Base-by-base conservation (phyloP, 768 basidiomycete genomes). In the Ramaria rubella region DNA sequence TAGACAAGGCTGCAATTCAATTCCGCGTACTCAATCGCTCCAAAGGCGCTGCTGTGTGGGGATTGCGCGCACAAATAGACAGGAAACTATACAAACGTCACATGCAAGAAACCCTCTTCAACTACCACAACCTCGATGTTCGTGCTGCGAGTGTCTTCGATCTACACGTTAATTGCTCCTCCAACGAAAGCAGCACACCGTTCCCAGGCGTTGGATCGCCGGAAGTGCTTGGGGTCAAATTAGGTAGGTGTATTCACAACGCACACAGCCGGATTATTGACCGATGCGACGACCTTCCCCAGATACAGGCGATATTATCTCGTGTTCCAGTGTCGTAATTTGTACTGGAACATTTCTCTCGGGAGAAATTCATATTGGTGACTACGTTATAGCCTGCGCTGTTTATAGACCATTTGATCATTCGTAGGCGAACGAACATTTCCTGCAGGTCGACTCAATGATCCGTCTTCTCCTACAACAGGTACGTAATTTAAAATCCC, bases 261-360 rank as follows among this genome's bases (percentile, higher is more conserved):
- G 23, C 23, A 8, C 8, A 42, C 23, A 42, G n/a, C n/a, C 23
- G 40, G 40, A 42, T 21, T n/a, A 17, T 21, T 42, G 40, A 48
- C 46, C 8, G 27, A 9, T 26, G 29, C 15, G 45, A n/a, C 27
- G 21, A 46, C 23, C 29, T 38, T 21, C 11, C 9, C 31, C 67
- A 90, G 90, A 90, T 30, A 76, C 80, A 4, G 88, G 90, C 9
- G 86, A 92, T 50, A 65, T 83, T 17, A 82, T 94, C 27, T 72
- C 73, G 17, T 94, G 90, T 63, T 82, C 86, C 3, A 83, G 86
- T 61, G 88, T 94, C 11, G 87, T 95, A 27, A 79, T 95, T 14
- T 92, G 90, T 62, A 94, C 92, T 0, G 93, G 93, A 7, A 95
- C 93, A 0, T 95, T 95, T 66, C 77, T 95, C 24, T 86, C 87